Evolutionary conservation across 192 early-diverging fungal species (phyloP).

Genomic region (Cladochytrium replicatum): DNA sequence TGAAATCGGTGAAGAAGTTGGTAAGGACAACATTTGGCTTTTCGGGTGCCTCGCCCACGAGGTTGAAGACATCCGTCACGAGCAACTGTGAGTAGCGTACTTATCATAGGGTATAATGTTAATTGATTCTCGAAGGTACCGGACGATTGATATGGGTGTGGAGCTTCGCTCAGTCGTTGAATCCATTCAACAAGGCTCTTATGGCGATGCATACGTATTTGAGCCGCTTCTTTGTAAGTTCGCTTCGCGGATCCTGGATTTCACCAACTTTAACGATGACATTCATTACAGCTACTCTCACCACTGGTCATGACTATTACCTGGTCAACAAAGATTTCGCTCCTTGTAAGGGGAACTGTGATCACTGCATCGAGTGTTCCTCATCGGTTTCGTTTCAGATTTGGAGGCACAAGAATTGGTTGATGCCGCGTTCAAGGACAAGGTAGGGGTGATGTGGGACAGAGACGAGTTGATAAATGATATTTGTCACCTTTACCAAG

Average conservation of each 20-base stretch:
- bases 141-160: constrained; percentile 62
- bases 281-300: constrained; percentile 40
- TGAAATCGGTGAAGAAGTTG: constrained; percentile 95
- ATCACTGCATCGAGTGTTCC: constrained; percentile 5
- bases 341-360: constrained; percentile 44
- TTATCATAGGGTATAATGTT: constrained; percentile 1
- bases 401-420: constrained; percentile 67
- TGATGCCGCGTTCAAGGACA: constrained; percentile 79
- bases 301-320: constrained; percentile 85
- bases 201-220: constrained; percentile 57
- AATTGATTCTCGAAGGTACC: constrained; percentile 40
- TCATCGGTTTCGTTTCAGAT: constrained; percentile 25
- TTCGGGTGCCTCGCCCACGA: constrained; percentile 87
- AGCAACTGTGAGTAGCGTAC: constrained; percentile 44
- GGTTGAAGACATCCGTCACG: constrained; percentile 91
- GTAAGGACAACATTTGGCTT: constrained; percentile 95
- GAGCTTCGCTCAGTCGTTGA: constrained; percentile 73
- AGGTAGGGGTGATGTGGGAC: constrained; percentile 1
- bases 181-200: constrained; percentile 66
- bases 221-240: constrained; percentile 28
- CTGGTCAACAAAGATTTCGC: constrained; percentile 79
- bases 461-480: background rate
- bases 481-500: background rate
- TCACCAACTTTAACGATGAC: background rate
- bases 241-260: background rate